A percentile compares a stretch with the other conserved stretches of the same genome.
phyloP scores from a whole-genome alignment of 1,284 basidiomycete genomes.

The Coniophora puteana region DNA sequence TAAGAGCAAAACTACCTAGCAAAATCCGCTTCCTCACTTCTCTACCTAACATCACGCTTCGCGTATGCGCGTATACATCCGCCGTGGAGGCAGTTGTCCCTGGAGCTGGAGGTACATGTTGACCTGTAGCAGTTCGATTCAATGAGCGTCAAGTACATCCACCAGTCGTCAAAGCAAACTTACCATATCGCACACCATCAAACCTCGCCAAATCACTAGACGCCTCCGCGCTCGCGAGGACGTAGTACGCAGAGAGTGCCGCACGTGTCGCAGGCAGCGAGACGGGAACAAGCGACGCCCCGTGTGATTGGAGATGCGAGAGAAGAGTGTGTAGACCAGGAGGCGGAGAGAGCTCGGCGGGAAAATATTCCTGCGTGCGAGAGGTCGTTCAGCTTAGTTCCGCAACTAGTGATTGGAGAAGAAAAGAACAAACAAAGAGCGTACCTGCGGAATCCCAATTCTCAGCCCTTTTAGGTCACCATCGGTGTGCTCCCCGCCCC shows the following conservation, averaged over 20 bases:
- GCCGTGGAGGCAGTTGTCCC: slow-evolving; percentile 43
- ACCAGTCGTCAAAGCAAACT: too few species aligned
- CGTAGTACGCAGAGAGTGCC: slow-evolving; percentile 92
- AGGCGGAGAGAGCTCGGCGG: slow-evolving; percentile 57
- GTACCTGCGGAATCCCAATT: slow-evolving; percentile 59
- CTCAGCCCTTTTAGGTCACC: slow-evolving; percentile 37
- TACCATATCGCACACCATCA: slow-evolving; percentile 80
- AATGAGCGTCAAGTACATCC: too few species aligned
- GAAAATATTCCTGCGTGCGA: slow-evolving; percentile 72
- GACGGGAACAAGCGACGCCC: slow-evolving; percentile 72
- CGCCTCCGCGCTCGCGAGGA: slow-evolving; percentile 92
- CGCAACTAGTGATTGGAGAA: neutral
- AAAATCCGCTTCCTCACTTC: slow-evolving; percentile 89
- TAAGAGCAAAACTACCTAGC: slow-evolving; percentile 90
- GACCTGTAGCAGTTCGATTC: slow-evolving; percentile 34
- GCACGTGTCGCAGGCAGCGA: slow-evolving; percentile 76
- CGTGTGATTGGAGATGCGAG: slow-evolving; percentile 46
- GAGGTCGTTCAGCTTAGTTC: neutral
- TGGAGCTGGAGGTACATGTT: slow-evolving; percentile 40
- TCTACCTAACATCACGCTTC: slow-evolving; percentile 70
- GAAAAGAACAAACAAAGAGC: slow-evolving; percentile 1
- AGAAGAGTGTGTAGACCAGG: slow-evolving; percentile 48
- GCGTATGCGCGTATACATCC: slow-evolving; percentile 54
- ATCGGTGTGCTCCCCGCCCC: slow-evolving; percentile 8
- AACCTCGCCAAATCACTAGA: slow-evolving; percentile 91